Evolutionary conservation across 2,329 filamentous ascomycete species (phyloP), one percentile per base, ranked within the genome.

Genomic region (Capronia americana): DNA sequence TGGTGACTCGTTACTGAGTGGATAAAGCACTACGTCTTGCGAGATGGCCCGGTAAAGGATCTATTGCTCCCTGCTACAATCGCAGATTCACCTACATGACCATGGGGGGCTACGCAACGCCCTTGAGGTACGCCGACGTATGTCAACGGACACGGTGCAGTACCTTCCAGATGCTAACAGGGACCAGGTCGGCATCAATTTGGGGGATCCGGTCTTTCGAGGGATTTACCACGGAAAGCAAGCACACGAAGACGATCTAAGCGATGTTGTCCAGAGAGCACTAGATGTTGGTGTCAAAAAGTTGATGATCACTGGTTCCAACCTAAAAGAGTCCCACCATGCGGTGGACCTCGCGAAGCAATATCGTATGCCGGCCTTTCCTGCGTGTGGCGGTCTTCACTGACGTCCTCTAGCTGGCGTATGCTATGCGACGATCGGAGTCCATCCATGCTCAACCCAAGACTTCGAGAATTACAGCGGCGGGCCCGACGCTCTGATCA

Each of bases 281-380:
- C 80, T 85, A 17, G 86, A 91, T 70, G 88, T 90, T 1, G 94
- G 95, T 46, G 97, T 93, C 76, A 82, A 85, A 65, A 97, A 97
- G 74, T 87, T 99, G 74, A 94, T 99, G 82, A 87, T 98, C 38
- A 99, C 95, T 0, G 95, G 95, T 23, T 97, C 93, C 0, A 92
- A 95, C 75, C 84, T 98, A 57, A 82, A 84, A 59, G 93, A 93
- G 77, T 93, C 92, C 1, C 81, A 86, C 69, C 87, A 91, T 70
- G 93, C 92, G 0, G 80, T 97, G 10, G 80, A 88, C 51, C 83
- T 98, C 30, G 88, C 93, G 2, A 83, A 87, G 72, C 84, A 90
- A 71, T 89, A 94, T 75, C 88, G 92, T 94, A 81, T 68, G 88
- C 65, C 14, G 46, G 11, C 3, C 11, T 23, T 20, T 30, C 10